phyloP scores from a whole-genome alignment of 768 basidiomycete genomes.

The Tubosaeta sp. region DNA sequence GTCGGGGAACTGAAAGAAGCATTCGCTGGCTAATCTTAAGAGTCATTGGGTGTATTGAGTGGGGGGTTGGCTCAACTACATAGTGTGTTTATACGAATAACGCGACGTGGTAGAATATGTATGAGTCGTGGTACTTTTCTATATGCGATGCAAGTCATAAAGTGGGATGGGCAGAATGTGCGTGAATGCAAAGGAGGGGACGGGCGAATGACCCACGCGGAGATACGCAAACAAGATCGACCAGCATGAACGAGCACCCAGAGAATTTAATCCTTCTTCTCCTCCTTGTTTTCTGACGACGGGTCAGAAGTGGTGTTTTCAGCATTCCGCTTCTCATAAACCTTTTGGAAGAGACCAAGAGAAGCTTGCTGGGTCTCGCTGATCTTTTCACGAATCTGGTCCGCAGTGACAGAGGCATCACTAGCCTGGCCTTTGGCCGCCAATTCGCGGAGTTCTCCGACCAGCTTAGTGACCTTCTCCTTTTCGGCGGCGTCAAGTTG shows the following conservation, averaged over 20 bases:
- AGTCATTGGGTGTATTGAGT: conserved; percentile 18
- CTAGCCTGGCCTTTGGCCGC: conserved; percentile 86
- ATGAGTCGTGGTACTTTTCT: conserved; percentile 28
- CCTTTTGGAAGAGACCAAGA: conserved; percentile 96
- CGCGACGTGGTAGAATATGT: conserved; percentile 19
- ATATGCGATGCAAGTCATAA: conserved; percentile 23
- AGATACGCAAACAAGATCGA: conserved; percentile 9
- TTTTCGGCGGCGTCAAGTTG: conserved; percentile 90
- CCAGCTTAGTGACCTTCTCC: conserved; percentile 87
- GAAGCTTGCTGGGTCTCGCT: conserved; percentile 93
- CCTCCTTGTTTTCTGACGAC: conserved; percentile 45
- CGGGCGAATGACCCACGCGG: conserved; percentile 11
- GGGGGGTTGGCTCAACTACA: conserved; percentile 19
- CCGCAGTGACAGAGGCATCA: conserved; percentile 77
- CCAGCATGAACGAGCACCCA: background rate
- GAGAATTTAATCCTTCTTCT: conserved; percentile 80
- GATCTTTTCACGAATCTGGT: conserved; percentile 88
- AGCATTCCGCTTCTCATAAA: conserved; percentile 88
- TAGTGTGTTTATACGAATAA: conserved; percentile 15
- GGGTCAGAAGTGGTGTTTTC: conserved; percentile 53
- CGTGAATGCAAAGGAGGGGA: conserved; percentile 25
- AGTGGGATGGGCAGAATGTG: conserved; percentile 1
- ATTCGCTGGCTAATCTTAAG: too few relatives aligned
- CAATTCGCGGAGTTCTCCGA: conserved; percentile 84
- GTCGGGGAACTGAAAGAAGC: background rate